A percentile compares a stretch with the other conserved stretches of the same genome.
Conservation (phyloP, 1,139 yeast species). For the Blastobotrys persicus region DNA sequence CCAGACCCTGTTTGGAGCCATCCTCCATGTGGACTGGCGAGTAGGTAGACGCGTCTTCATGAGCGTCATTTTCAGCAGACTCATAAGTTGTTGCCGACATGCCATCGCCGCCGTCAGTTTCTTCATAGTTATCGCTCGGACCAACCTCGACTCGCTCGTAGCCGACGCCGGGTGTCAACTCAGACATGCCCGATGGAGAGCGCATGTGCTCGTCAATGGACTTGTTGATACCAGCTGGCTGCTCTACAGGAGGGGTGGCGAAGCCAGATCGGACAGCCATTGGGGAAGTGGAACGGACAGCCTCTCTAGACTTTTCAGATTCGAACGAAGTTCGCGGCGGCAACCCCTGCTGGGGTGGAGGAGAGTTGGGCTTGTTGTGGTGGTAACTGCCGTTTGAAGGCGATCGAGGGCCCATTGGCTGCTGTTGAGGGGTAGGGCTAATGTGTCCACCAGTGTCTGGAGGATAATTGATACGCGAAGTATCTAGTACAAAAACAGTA, state of each 20-base stretch:
- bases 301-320: slow-evolving; percentile 8
- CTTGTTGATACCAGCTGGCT: background rate
- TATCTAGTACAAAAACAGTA: slow-evolving; percentile 42
- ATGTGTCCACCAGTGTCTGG: slow-evolving; percentile 24
- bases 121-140: slow-evolving; percentile 12
- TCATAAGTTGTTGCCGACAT: slow-evolving; percentile 23
- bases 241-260: background rate
- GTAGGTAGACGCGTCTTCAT: background rate
- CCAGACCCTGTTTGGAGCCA: background rate
- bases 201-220: slow-evolving; percentile 11
- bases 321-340: slow-evolving; percentile 1
- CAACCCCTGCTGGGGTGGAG: slow-evolving; percentile 1
- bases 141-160: slow-evolving; percentile 25
- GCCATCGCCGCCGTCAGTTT: slow-evolving; percentile 16
- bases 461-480: slow-evolving; percentile 40
- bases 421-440: slow-evolving; percentile 13
- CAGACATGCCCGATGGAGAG: slow-evolving; percentile 22
- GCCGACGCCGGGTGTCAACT: slow-evolving; percentile 24
- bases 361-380: background rate
- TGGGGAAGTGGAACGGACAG: background rate
- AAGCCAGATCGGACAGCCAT: background rate
- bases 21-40: slow-evolving; percentile 3
- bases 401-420: slow-evolving; percentile 10
- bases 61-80: slow-evolving; percentile 19
- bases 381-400: slow-evolving; percentile 2